Evolutionary conservation across 371 early-diverging fungal genomes (phyloP), one percentile per base, ranked within the genome.

Genomic region (Choanephora cucurbitarum): DNA sequence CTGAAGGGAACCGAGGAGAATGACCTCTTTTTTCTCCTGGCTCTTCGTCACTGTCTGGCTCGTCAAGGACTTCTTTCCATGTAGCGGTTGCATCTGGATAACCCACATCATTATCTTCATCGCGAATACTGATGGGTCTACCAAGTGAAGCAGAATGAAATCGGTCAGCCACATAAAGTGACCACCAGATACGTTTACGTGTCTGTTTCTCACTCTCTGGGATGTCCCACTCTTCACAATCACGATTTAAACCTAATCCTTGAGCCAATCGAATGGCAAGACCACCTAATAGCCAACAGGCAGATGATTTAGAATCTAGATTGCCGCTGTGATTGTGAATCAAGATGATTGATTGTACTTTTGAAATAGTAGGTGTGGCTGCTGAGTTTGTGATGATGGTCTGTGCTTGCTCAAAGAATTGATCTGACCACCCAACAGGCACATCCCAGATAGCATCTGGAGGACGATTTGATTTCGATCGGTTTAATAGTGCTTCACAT

Each of bases 151-250:
- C 76, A 14, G 76, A 66, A 41, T 73, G 72, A 33, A 75, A 79
- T 34, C 79, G 58, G 49, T 79, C 79, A 2, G 67, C 67, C 2
- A 71, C 62, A 48, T 72, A 79, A 8, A 75, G 42, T 0, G 70
- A 59, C 79, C 79, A 79, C 73, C 75, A 79, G 18, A 75, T 60
- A 10, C 79, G 52, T 57, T 73, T 73, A 13, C 79, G 57, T 3
- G 72, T 70, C 37, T 75, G 67, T n/a, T 75, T 73, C 53, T 79
- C 79, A 23, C 58, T 55, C 21, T 75, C 66, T 5, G 75, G 67
- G 11, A 78, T 74, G 46, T 70, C 66, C 73, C 75, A 75, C 17
- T 72, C 70, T 45, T 72, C 73, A 49, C 79, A 78, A 52, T 65
- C 54, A 6, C 73, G 58, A 52, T 78, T 64, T 6, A 78, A 37